Conservation (phyloP, 1,139 yeast species). For the Yamadazyma blattariae region DNA sequence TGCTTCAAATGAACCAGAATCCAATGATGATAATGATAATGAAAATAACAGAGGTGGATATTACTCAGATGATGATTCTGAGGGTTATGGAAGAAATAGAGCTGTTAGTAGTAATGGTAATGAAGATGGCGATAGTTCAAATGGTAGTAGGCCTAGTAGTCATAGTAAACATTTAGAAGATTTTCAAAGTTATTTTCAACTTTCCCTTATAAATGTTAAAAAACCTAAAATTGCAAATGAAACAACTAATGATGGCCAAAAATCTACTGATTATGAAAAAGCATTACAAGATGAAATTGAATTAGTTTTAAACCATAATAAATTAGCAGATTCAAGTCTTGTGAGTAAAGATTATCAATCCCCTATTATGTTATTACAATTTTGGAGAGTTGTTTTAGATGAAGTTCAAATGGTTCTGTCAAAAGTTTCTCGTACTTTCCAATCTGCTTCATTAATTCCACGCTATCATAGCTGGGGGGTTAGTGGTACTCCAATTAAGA, state of each 20-base stretch:
- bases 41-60: background rate
- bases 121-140: background rate
- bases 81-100: background rate
- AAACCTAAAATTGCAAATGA: conserved; percentile 31
- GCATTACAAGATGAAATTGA: conserved; percentile 37
- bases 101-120: conserved; percentile 2
- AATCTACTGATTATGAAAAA: conserved; percentile 33
- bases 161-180: conserved; percentile 13
- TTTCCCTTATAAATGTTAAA: conserved; percentile 19
- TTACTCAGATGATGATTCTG: background rate
- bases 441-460: conserved; percentile 76
- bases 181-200: conserved; percentile 28
- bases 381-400: conserved; percentile 86
- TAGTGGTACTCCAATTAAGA: conserved; percentile 87
- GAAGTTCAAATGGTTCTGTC: conserved; percentile 92
- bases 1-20: background rate
- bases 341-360: conserved; percentile 57
- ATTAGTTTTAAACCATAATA: conserved; percentile 31
- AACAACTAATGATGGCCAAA: conserved; percentile 20
- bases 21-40: background rate
- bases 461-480: conserved; percentile 95
- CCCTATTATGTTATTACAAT: conserved; percentile 79
- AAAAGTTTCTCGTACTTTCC: conserved; percentile 71
- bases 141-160: background rate
- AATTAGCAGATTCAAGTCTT: conserved; percentile 15